Evolutionary conservation across 179 eudicot species (phyloP), one percentile per base, ranked within the genome.

Genomic region (Patellifolia procumbens): DNA sequence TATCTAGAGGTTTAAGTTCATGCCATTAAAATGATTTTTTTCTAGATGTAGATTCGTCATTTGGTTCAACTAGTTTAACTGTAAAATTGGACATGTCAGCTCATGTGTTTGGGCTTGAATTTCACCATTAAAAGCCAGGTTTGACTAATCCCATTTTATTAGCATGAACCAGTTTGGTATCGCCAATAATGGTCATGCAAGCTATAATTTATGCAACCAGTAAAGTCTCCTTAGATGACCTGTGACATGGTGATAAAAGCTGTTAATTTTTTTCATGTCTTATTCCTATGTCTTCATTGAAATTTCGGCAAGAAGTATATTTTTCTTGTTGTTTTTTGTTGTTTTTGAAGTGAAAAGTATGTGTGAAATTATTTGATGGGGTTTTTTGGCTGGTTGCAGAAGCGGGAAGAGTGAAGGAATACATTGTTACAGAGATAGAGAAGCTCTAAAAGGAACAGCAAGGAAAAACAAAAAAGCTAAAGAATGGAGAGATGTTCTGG

Each of bases 391-490:
- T 79, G 53, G 39, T 12, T 52, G 80, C 84, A 90, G 89, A 72
- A 76, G 32, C 32, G 58, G 76, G 81, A 77, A 75, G 71, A 62
- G 39, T 48, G 86, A 83, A 51, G 85, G 53, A 34, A 77, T 90
- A 43, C 70, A 48, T 70, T 89, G 86, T 84, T 85, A 81, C 76
- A 86, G 79, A 80, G 94, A 82, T 28, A 77, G 77, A 65, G 91
- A 85, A 81, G 73, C 58, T 69, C 35, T 78, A 15, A 86, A 74
- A 78, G 87, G 88, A 75, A 58, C 77, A 46, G 55, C 85, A 10
- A 90, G 75, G 82, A 79, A 87, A 63, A 37, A 74, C 9, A 93
- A 85, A 80, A 91, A 83, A 60, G 69, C 75, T 42, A 93, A 83
- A 80, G 89, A 86, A 82, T 68, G 62, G 71, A 83, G 71, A 75